Conservation (phyloP, 1,139 yeast species). For the Magnusiomyces tetraspermus region DNA sequence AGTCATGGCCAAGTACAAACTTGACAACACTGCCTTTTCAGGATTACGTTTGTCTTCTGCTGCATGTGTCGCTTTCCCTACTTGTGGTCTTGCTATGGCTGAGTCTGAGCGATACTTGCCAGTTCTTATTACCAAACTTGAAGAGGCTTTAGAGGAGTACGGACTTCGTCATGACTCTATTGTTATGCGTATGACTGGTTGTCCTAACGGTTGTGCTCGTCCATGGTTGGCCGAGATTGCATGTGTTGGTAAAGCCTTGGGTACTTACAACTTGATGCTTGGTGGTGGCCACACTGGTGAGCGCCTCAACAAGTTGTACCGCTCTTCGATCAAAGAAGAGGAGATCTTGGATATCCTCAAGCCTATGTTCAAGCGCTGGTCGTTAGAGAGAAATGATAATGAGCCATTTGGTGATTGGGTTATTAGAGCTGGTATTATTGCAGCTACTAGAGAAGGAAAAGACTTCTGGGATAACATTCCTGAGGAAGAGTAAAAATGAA, state of each 20-base stretch:
- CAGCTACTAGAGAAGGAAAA: slow-evolving; percentile 84
- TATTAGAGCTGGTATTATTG: slow-evolving; percentile 74
- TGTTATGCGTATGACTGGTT: slow-evolving; percentile 98
- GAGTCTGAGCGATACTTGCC: slow-evolving; percentile 96
- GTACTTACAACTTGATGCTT: slow-evolving; percentile 85
- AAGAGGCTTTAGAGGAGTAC: slow-evolving; percentile 74
- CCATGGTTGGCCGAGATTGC: slow-evolving; percentile 98
- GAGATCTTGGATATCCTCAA: slow-evolving; percentile 69
- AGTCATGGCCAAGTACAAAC: slow-evolving; percentile 60
- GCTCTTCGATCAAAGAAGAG: slow-evolving; percentile 83
- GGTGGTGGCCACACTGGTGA: slow-evolving; percentile 97
- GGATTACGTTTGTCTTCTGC: slow-evolving; percentile 85
- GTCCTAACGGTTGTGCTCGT: slow-evolving; percentile 98
- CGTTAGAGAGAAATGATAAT: slow-evolving; percentile 77
- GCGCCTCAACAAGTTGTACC: slow-evolving; percentile 81
- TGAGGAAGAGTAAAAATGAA: slow-evolving; percentile 41
- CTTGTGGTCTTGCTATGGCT: slow-evolving; percentile 98
- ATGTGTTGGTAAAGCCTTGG: slow-evolving; percentile 87
- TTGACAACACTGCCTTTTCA: slow-evolving; percentile 76
- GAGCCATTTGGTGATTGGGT: slow-evolving; percentile 96
- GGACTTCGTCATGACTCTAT: slow-evolving; percentile 92
- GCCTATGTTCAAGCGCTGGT: slow-evolving; percentile 90
- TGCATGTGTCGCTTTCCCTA: slow-evolving; percentile 97
- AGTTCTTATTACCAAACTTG: slow-evolving; percentile 67
- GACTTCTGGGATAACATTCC: slow-evolving; percentile 91